Base-by-base conservation (phyloP, 139 green algal species). In the Trebouxia sp. region DNA sequence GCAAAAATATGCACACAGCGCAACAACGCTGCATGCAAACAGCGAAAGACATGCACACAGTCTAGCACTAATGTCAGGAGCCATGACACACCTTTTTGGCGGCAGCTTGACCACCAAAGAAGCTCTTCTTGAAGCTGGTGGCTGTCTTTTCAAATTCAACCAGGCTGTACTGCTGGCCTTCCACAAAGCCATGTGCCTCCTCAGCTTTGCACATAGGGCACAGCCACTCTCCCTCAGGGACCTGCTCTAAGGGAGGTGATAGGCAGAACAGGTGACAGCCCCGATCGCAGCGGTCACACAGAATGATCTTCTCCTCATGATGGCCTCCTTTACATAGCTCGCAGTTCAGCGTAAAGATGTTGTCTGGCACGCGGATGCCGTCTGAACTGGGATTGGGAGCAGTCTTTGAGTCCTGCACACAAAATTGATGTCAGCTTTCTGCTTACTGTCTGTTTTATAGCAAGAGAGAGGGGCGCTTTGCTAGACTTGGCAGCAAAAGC, bases 181-280 rank as follows among this genome's bases (percentile, higher is more conserved):
- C 75, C 42, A 80, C 79, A 79, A 92, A 88, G 39, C 47, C 50
- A 8, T 86, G 87, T 15, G 79, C 74, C 5, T 88, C 84, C 28
- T 83, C 70, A 51, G 41, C 76, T 30, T 87, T 66, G 89, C 94
- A 98, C 42, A 84, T 76, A 8, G 93, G 89, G 85, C 94, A 98
- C 22, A 93, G 82, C 93, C 94, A 98, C 39, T 96, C 89, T n/a
- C 94, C 92, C 15, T 88, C 83, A 11, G 94, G 94, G 32, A 96
- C 85, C n/a, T 75, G 67, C 9, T 89, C 76, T 69, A 96, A 62
- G 6, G 92, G 88, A 32, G 93, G 93, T 6, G 82, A 81, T 32
- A 97, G 85, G 86, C 93, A 97, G 79, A 94, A 97, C 43, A 92
- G 80, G 80, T 93, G 89, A 39, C 66, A 85, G 20, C 82, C 82